These are phyloP conservation scores for Raffaelea albimanens DNA, from an alignment of 2,329 filamentous ascomycete genomes.

Conservation along the genomic window DNA sequence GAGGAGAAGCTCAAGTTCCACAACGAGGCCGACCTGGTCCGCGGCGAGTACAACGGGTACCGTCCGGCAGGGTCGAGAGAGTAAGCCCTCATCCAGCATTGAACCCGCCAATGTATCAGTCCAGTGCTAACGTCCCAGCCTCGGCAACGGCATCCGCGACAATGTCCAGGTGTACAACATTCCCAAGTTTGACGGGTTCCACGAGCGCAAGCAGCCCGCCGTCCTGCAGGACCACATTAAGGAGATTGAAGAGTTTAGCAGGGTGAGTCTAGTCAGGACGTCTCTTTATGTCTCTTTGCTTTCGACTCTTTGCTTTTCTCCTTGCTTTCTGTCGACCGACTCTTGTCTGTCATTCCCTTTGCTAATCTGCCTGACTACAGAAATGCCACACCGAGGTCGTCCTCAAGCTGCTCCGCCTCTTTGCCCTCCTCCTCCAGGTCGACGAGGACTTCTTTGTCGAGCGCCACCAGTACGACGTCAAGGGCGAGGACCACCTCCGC, in stretches of 20 bases:
- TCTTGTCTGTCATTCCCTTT: too few relatives aligned
- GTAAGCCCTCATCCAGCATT: too few relatives aligned
- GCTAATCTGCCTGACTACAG: not conserved
- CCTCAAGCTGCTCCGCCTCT: constrained; percentile 42
- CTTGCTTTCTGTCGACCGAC: too few relatives aligned
- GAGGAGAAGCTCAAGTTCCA: constrained; percentile 44
- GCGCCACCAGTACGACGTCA: constrained; percentile 43
- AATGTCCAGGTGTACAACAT: constrained; percentile 53
- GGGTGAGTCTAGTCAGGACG: too few relatives aligned
- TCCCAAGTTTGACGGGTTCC: constrained; percentile 41
- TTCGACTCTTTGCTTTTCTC: too few relatives aligned
- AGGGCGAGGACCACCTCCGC: constrained; percentile 46
- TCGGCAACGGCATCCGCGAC: constrained; percentile 30
- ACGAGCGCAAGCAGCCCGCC: constrained; percentile 16
- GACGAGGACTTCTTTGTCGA: constrained; percentile 47
- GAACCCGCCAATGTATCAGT: too few relatives aligned
- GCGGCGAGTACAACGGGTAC: constrained; percentile 44
- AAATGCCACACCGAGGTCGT: constrained; percentile 37
- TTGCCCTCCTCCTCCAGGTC: constrained; percentile 48
- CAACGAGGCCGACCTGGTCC: constrained; percentile 25
- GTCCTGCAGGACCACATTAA: constrained; percentile 36
- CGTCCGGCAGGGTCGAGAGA: constrained; percentile 27
- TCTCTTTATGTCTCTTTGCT: too few relatives aligned
- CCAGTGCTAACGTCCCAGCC: too few relatives aligned
- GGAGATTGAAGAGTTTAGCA: constrained; percentile 46